A percentile compares a stretch with the other conserved stretches of the same genome.
phyloP scores from a whole-genome alignment of 805 yeast species.

The Candida maris region DNA sequence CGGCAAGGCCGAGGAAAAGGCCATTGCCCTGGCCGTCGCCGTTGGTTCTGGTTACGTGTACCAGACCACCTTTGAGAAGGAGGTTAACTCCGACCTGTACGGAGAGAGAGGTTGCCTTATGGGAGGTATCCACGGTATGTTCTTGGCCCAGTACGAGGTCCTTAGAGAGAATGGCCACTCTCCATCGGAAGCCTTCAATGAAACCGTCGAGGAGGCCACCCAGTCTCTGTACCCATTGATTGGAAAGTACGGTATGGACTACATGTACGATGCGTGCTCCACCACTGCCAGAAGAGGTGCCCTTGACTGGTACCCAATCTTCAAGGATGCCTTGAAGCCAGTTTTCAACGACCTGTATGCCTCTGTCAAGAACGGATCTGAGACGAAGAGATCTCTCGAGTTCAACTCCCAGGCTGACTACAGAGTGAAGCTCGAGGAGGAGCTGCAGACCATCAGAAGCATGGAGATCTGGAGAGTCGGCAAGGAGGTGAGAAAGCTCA shows the following conservation, averaged over 20 bases:
- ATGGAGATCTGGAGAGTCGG: slow-evolving; percentile 99
- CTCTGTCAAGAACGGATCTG: slow-evolving; percentile 92
- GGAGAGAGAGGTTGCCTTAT: slow-evolving; percentile 99
- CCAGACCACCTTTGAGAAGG: slow-evolving; percentile 99
- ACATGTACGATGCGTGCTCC: slow-evolving; percentile 99
- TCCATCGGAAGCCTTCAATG: slow-evolving; percentile 99
- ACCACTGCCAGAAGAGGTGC: slow-evolving; percentile 99
- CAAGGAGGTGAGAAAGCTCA: slow-evolving; percentile 98
- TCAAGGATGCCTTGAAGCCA: slow-evolving; percentile 98
- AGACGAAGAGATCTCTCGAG: slow-evolving; percentile 96
- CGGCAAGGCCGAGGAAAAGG: slow-evolving; percentile 99
- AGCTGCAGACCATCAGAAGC: slow-evolving; percentile 87
- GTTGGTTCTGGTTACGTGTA: slow-evolving; percentile 99
- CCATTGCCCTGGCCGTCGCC: slow-evolving; percentile 97
- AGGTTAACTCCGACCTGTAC: slow-evolving; percentile 97
- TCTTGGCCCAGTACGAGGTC: slow-evolving; percentile 99
- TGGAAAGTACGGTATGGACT: slow-evolving; percentile 99
- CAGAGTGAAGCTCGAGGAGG: slow-evolving; percentile 93
- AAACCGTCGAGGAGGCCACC: slow-evolving; percentile 99
- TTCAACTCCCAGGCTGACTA: slow-evolving; percentile 98
- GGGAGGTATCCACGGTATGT: slow-evolving; percentile 99
- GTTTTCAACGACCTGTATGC: slow-evolving; percentile 95
- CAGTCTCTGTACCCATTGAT: slow-evolving; percentile 98
- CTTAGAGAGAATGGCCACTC: slow-evolving; percentile 99
- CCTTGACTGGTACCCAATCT: slow-evolving; percentile 98